Conservation (phyloP, 495 filamentous ascomycete species). For the Aspergillus mulundensis region DNA sequence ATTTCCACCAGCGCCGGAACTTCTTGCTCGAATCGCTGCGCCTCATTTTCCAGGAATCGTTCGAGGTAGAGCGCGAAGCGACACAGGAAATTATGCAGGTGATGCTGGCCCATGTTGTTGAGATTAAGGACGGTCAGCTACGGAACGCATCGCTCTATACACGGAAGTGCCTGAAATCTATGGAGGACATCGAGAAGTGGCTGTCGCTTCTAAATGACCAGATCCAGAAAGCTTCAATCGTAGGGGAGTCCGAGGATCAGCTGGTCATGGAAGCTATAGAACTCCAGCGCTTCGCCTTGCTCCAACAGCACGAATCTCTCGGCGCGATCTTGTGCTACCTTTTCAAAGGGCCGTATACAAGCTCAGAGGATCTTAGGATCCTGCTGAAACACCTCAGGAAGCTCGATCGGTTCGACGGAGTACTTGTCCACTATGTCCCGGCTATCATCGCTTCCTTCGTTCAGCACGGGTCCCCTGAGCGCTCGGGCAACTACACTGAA, state of each 20-base stretch:
- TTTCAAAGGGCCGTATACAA: conserved; percentile 67
- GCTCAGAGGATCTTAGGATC: conserved; percentile 63
- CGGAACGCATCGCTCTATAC: conserved; percentile 53
- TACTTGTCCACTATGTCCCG: conserved; percentile 75
- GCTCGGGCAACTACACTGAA: conserved; percentile 53
- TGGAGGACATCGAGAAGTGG: conserved; percentile 70
- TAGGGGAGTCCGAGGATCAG: conserved; percentile 55
- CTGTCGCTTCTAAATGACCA: conserved; percentile 68
- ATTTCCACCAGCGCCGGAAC: conserved; percentile 76
- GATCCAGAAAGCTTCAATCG: conserved; percentile 61
- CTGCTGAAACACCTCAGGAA: conserved; percentile 62
- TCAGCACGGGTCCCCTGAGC: conserved; percentile 70
- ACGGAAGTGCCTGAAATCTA: conserved; percentile 64
- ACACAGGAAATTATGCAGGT: conserved; percentile 40
- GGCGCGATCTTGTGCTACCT: conserved; percentile 69
- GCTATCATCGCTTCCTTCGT: conserved; percentile 67
- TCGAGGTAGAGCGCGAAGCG: conserved; percentile 52
- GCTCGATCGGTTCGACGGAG: conserved; percentile 66
- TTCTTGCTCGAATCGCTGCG: conserved; percentile 79
- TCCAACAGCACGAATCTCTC: conserved; percentile 85
- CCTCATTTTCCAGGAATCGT: conserved; percentile 62
- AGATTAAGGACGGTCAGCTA: conserved; percentile 39
- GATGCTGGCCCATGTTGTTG: conserved; percentile 38
- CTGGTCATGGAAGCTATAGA: conserved; percentile 67
- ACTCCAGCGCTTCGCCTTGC: conserved; percentile 66